Conservation (phyloP, 495 filamentous ascomycete genomes). For the Parathielavia hyrcaniae region DNA sequence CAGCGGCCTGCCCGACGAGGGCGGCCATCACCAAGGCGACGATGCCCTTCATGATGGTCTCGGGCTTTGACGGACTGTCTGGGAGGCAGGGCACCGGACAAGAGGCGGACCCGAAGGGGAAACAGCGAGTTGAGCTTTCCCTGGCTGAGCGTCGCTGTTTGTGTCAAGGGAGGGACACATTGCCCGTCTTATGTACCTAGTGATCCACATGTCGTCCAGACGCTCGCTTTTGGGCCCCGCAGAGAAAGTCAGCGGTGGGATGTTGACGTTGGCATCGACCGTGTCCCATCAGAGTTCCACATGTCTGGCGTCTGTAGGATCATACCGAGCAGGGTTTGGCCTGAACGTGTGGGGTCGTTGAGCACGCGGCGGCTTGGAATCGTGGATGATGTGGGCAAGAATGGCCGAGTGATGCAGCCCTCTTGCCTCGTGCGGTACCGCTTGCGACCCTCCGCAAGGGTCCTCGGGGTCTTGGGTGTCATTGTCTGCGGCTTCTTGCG, state of each 20-base stretch:
- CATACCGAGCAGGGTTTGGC: neutral
- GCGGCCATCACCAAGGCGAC: slow-evolving; percentile 19
- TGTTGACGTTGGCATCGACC: slow-evolving; percentile 1
- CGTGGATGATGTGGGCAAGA: slow-evolving; percentile 25
- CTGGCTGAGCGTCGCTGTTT: slow-evolving; percentile 4
- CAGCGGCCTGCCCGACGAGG: slow-evolving; percentile 24
- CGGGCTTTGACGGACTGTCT: neutral
- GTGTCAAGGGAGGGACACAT: neutral
- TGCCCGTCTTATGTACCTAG: slow-evolving; percentile 2
- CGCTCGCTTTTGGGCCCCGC: neutral
- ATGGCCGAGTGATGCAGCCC: slow-evolving; percentile 5
- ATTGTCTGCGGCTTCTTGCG: neutral
- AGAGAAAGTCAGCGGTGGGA: neutral
- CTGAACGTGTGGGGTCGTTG: slow-evolving; percentile 16
- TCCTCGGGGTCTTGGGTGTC: neutral
- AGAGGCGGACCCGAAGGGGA: neutral
- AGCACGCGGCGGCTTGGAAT: slow-evolving; percentile 22
- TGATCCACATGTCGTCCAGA: neutral
- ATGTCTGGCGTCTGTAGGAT: neutral
- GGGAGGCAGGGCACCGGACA: neutral
- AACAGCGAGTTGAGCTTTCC: slow-evolving; percentile 4
- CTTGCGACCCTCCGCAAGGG: slow-evolving; percentile 3
- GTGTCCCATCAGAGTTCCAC: neutral
- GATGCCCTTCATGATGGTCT: slow-evolving; percentile 31
- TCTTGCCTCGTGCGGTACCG: slow-evolving; percentile 2